Percentiles rank a stretch among this genome's conserved stretches.
Evolutionary conservation across 2,329 filamentous ascomycete species (phyloP).

Genomic region (Talaromyces sp.): DNA sequence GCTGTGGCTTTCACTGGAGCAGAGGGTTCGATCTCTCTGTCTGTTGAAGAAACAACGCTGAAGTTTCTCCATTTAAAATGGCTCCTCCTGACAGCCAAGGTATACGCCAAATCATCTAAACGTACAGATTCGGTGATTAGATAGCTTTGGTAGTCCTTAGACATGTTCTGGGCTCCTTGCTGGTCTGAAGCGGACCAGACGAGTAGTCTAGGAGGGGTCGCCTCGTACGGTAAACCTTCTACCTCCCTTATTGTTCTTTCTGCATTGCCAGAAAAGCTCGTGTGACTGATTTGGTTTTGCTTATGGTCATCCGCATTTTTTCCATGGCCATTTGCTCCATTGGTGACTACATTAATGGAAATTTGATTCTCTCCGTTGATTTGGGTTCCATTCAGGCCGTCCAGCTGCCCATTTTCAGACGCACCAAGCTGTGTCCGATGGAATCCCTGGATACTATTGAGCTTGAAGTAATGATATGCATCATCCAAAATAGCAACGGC

Average conservation of each 20-base stretch:
- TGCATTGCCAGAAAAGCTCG: no score
- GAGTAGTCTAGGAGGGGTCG: background rate
- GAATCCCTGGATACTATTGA: background rate
- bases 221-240: background rate
- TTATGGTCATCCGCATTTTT: no score
- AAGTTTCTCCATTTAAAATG: constrained; percentile 12
- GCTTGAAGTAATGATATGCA: background rate
- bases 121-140: background rate
- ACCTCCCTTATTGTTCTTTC: background rate
- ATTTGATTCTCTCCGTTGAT: background rate
- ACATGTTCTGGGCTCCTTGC: background rate
- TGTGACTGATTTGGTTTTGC: no score
- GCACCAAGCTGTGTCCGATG: background rate
- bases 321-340: background rate
- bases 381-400: background rate
- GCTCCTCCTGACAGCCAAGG: background rate
- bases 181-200: background rate
- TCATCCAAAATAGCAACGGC: background rate
- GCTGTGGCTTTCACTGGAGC: background rate
- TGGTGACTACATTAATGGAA: background rate
- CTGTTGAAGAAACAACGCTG: constrained; percentile 15
- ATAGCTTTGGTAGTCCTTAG: background rate
- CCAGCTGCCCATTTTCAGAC: background rate
- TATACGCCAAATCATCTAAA: background rate
- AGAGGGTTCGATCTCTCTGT: background rate